phyloP scores from a whole-genome alignment of 73 alveolate species.

The Halteria grandinella region DNA sequence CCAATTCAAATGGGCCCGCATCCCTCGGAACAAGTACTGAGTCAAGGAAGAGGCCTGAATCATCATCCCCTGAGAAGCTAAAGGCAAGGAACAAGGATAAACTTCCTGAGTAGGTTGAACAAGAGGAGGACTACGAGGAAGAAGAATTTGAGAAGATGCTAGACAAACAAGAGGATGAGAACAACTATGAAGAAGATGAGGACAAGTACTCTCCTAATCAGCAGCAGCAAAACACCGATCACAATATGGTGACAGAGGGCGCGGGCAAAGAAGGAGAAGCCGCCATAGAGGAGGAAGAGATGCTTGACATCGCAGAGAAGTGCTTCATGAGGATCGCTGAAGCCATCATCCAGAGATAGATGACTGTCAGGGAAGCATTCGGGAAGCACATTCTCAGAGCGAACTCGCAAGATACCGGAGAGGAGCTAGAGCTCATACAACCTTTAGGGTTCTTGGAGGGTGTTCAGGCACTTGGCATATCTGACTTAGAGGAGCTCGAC shows the following conservation, averaged over 20 bases:
- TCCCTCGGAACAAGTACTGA: no score
- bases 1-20: no score
- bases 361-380: constrained; percentile 27
- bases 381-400: not conserved
- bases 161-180: no score
- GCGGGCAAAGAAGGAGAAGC: not conserved
- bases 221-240: not conserved
- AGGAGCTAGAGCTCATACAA: constrained; percentile 55
- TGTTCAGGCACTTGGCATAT: constrained; percentile 39
- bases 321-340: constrained; percentile 53
- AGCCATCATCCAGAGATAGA: not conserved
- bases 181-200: not conserved
- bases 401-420: constrained; percentile 24
- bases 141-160: constrained; percentile 35
- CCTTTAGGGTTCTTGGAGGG: constrained; percentile 67
- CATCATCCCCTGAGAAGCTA: no score
- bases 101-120: constrained; percentile 13
- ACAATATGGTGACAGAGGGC: not conserved
- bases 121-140: constrained; percentile 26
- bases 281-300: not conserved
- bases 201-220: not conserved
- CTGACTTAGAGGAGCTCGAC: constrained; percentile 30
- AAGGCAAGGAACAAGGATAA: not conserved
- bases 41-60: no score
- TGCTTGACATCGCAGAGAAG: constrained; percentile 54